Percentiles rank a stretch among this genome's conserved stretches.
Evolutionary conservation across 805 yeast genomes (phyloP).

Genomic region (Kockiozyma suomiensis): DNA sequence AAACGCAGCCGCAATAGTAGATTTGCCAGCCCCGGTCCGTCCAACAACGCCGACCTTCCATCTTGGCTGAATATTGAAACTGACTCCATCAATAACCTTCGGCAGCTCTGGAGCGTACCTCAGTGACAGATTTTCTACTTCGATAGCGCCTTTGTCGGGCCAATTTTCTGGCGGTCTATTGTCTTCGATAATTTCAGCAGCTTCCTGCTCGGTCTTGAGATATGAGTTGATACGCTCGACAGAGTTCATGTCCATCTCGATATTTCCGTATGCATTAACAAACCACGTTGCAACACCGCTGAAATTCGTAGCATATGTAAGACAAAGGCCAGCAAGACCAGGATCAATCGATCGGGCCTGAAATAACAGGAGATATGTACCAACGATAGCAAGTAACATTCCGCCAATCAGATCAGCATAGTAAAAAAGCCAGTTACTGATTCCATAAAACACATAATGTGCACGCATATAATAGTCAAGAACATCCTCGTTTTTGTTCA

Average conservation of each 20-base stretch:
- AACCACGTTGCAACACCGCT: conserved; percentile 89
- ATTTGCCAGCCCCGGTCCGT: conserved; percentile 97
- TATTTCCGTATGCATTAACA: conserved; percentile 81
- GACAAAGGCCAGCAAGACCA: conserved; percentile 92
- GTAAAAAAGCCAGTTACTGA: conserved; percentile 88
- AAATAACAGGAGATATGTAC: conserved; percentile 74
- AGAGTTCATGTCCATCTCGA: conserved; percentile 96
- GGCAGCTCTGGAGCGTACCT: conserved; percentile 89
- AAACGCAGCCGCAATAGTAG: conserved; percentile 92
- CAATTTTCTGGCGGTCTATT: conserved; percentile 70
- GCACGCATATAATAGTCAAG: conserved; percentile 87
- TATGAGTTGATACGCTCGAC: conserved; percentile 92
- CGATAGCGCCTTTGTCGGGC: conserved; percentile 86
- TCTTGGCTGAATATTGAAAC: conserved; percentile 76
- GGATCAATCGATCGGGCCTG: conserved; percentile 73
- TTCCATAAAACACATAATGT: conserved; percentile 89
- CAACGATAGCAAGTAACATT: conserved; percentile 64
- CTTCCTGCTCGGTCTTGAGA: conserved; percentile 78
- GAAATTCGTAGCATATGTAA: conserved; percentile 87
- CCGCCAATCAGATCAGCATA: conserved; percentile 86
- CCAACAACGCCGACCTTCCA: conserved; percentile 94
- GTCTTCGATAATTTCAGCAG: conserved; percentile 63
- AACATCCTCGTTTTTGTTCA: conserved; percentile 72
- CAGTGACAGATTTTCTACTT: conserved; percentile 72
- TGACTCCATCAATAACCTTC: conserved; percentile 79